A percentile compares a stretch with the other conserved stretches of the same genome.
Conservation (phyloP, 169 alveolate species). For the Eimeria maxima region DNA sequence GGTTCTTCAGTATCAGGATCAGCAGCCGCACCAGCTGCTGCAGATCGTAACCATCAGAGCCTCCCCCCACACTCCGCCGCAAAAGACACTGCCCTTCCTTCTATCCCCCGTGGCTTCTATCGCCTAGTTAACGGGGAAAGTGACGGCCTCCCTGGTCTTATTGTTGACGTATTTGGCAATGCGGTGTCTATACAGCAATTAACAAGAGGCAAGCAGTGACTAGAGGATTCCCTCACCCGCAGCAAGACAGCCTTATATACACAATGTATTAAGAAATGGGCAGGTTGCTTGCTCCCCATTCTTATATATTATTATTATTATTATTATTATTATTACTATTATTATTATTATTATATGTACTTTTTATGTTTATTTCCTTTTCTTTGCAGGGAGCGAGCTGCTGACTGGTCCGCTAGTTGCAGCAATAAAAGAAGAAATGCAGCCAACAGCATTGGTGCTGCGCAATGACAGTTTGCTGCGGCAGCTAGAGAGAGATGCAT, state of each 20-base stretch:
- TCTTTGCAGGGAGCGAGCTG: conserved; percentile 60
- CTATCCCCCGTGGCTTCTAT: conserved; percentile 65
- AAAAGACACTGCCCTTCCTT: neutral
- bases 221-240: neutral
- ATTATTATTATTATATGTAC: too few species aligned
- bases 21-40: neutral
- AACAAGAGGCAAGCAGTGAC: conserved; percentile 68
- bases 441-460: conserved; percentile 40
- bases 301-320: too few species aligned
- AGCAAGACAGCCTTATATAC: too few species aligned
- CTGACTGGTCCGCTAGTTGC: conserved; percentile 46
- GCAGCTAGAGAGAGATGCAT: conserved; percentile 30
- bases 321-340: too few species aligned
- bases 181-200: conserved; percentile 64
- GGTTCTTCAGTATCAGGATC: neutral
- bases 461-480: conserved; percentile 45
- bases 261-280: too few species aligned
- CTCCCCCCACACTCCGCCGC: neutral
- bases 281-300: too few species aligned
- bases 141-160: conserved; percentile 85
- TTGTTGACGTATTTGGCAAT: conserved; percentile 84
- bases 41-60: neutral
- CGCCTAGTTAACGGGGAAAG: conserved; percentile 85
- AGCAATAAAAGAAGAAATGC: neutral
- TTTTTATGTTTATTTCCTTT: neutral